A percentile compares a stretch with the other conserved stretches of the same genome.
phyloP scores from a whole-genome alignment of 768 basidiomycete genomes.

The Pulveroboletus sp. region DNA sequence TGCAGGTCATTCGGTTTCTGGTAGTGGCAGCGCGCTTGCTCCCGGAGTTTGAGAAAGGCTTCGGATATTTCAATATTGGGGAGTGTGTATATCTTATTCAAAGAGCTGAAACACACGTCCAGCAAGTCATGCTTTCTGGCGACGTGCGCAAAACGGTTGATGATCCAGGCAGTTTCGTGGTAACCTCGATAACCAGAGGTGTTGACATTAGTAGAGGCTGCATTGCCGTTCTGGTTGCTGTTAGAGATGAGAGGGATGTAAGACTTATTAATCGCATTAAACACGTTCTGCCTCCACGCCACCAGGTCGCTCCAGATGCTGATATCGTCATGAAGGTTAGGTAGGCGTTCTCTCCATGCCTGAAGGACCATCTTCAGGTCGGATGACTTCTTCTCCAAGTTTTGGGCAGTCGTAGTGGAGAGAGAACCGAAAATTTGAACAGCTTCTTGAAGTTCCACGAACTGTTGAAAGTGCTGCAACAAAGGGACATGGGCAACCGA shows the following conservation, averaged over 20 bases:
- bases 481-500: conserved; percentile 93
- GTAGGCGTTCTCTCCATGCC: conserved; percentile 95
- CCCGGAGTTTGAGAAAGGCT: conserved; percentile 96
- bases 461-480: conserved; percentile 97
- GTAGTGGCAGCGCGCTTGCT: conserved; percentile 98
- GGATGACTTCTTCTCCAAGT: conserved; percentile 91
- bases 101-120: conserved; percentile 91
- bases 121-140: conserved; percentile 95
- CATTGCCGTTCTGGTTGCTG: conserved; percentile 48
- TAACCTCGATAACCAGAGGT: conserved; percentile 94
- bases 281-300: conserved; percentile 98
- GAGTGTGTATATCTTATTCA: conserved; percentile 97
- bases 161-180: conserved; percentile 99
- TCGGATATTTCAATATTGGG: conserved; percentile 99
- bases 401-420: conserved; percentile 79
- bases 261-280: conserved; percentile 93
- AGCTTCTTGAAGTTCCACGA: conserved; percentile 96
- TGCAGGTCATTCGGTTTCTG: conserved; percentile 92
- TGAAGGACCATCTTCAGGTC: conserved; percentile 96
- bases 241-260: conserved; percentile 86
- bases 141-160: conserved; percentile 98
- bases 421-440: conserved; percentile 92
- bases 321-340: conserved; percentile 95
- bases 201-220: conserved; percentile 57
- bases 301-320: conserved; percentile 99